Base-by-base conservation (phyloP, 192 early-diverging fungal genomes). In the Funneliformis mosseae region DNA sequence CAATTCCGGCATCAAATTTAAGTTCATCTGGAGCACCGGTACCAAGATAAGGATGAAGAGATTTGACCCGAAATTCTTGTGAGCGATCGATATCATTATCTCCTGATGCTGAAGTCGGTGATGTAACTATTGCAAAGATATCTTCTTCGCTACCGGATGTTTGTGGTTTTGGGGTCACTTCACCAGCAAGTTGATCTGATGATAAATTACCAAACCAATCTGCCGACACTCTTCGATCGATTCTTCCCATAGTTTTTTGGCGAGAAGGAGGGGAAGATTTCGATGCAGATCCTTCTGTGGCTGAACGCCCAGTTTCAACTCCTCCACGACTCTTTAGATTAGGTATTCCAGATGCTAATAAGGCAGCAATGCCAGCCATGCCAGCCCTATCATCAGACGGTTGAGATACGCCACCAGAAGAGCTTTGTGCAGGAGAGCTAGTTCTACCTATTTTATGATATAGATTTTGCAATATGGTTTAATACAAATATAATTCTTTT, bases 341-440 rank as follows among this genome's bases (percentile, higher is more conserved):
- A 7, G 94, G 94, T 86, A 93, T 90, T 21, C 91, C 94, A 25
- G 86, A 89, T 5, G 92, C 86, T 83, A 94, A 90, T 38, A 94
- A 81, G 14, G 87, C 89, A 23, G 92, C 92, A 18, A 90, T 73
- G 27, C 78, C 81, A 25, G 86, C 81, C 69, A 81, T 71, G 28
- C 71, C 59, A 39, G 74, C 10, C 21, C 25, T 50, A 10, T 77
- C 61, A 46, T 60, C 28, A 21, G 71, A 21, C 25, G 41, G 41
- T 59, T 70, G 66, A 3, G 72, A 14, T 41, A 25, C 50, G 18
- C 21, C 59, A 59, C 39, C 4, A n/a, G 84, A 73, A 60, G 71
- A 28, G 21, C 79, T 75, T 39, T 79, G 21, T 21, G 70, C 6
- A 23, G 48, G 41, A 59, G 78, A 67, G 23, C 25, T 67, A 11